phyloP scores from a whole-genome alignment of 495 filamentous ascomycete species.

The Podospora pseudocomata region DNA sequence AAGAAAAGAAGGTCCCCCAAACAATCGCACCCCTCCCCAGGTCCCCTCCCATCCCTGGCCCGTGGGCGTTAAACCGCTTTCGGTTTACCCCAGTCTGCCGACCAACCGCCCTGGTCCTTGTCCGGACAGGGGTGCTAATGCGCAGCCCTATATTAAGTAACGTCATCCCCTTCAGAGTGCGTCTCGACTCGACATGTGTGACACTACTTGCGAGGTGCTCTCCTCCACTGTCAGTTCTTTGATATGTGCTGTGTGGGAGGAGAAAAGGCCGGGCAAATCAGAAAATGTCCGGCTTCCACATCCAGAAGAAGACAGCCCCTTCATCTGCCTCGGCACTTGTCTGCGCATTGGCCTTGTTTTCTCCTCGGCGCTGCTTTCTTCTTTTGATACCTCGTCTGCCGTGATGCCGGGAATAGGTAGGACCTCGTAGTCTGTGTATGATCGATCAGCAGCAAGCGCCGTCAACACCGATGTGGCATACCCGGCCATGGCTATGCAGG shows the following conservation, averaged over 20 bases:
- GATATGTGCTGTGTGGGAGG: too few relatives aligned
- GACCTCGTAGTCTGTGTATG: not conserved
- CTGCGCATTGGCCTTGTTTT: not conserved
- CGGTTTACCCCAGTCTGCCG: constrained; percentile 25
- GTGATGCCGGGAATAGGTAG: not conserved
- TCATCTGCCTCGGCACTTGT: not conserved
- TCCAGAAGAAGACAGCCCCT: constrained; percentile 21
- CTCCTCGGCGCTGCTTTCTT: not conserved
- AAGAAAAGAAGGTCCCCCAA: too few relatives aligned
- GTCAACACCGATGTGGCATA: not conserved
- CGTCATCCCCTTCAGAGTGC: constrained; percentile 23
- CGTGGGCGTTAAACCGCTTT: constrained; percentile 31
- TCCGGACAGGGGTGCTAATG: constrained; percentile 16
- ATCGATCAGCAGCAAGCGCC: constrained; percentile 8
- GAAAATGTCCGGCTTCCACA: constrained; percentile 37
- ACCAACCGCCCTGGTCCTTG: constrained; percentile 20
- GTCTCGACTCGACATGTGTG: not conserved
- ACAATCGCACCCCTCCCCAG: too few relatives aligned
- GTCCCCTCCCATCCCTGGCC: constrained; percentile 8
- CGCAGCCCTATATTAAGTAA: constrained; percentile 39
- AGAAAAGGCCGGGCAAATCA: too few relatives aligned
- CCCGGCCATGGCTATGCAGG: not conserved
- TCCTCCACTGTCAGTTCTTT: too few relatives aligned
- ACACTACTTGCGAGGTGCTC: not conserved
- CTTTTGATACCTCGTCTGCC: not conserved